Evolutionary conservation across 129 eudicot genomes (phyloP), one percentile per base, ranked within the genome.

Genomic region (Flaveria sonorensis): DNA sequence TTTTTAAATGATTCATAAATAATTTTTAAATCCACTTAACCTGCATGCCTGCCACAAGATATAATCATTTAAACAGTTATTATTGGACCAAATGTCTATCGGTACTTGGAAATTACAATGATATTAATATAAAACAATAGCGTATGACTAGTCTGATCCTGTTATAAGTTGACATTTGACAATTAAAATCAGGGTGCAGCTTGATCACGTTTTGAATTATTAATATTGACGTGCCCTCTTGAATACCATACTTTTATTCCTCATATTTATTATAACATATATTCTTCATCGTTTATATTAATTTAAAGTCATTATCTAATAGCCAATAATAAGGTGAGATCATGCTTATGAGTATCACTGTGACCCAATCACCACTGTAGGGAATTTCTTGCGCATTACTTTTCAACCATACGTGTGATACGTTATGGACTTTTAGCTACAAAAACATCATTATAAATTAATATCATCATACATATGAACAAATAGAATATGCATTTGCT

Each of bases 401-500:
- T 80, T 55, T 72, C 75, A 67, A 79, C 74, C 46, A 80, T 53
- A 43, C 79, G 79, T 73, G 83, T 73, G 75, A 57, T 52, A 64
- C 51, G 57, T 63, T 6, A 39, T 20, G 62, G 67, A 80, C 75
- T 66, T 80, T 79, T 55, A 16, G 75, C 39, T 2, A 28, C 75
- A 53, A 26, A 73, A 50, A 50, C 26, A 14, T 18, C 7, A 4
- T 18, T 73, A 73, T 53, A 66, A 24, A 73, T 65, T n/a, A 40
- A 30, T 42, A 56, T 36, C 59, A 45, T 62, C 15, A 2, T 50
- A 73, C 21, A 10, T 28, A 56, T 13, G 39, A 63, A 45, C 5
- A 28, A 73, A 55, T 10, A 16, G 12, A 72, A 56, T n/a, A 76
- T 32, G 51, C 28, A 40, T 40, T 52, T 53, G 30, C 74, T 70